Percentiles rank a stretch among this genome's conserved stretches.
Evolutionary conservation across 2,329 filamentous ascomycete genomes (phyloP).

Genomic region (Aureobasidium sp.): DNA sequence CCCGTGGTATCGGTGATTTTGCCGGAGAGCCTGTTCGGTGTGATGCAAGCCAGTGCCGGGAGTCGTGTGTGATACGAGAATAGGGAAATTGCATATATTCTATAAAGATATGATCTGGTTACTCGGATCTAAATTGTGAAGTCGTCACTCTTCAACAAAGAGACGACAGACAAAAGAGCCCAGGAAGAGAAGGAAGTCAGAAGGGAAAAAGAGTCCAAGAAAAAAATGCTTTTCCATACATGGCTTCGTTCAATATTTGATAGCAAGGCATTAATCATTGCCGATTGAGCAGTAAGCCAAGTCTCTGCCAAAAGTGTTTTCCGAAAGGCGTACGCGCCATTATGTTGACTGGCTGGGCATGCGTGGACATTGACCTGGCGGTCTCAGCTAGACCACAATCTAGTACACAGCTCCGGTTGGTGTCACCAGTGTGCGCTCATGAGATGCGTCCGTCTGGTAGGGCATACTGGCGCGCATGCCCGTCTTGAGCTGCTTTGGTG

Average conservation of each 20-base stretch:
- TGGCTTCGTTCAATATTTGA: slow-evolving; percentile 2
- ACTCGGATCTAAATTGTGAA: background rate
- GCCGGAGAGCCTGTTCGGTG: background rate
- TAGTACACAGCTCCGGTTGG: background rate
- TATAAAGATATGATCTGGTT: background rate
- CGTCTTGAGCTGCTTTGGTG: background rate
- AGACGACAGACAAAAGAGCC: background rate
- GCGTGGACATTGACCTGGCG: background rate
- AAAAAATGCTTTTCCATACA: background rate
- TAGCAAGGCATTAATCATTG: slow-evolving; percentile 6
- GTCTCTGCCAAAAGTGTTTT: background rate
- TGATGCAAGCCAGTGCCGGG: background rate
- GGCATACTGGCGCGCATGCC: background rate
- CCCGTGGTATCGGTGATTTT: background rate
- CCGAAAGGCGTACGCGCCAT: background rate
- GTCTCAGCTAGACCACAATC: background rate
- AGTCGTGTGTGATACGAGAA: background rate
- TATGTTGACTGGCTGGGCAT: background rate
- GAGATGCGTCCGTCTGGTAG: background rate
- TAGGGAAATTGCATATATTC: background rate
- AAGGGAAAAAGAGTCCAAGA: background rate
- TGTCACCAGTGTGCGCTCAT: background rate
- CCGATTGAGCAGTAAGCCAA: background rate
- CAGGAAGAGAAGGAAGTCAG: background rate
- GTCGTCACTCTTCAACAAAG: background rate